Percentiles rank a stretch among this genome's conserved stretches.
phyloP scores from a whole-genome alignment of 2,329 filamentous ascomycete species.

The Cordyceps militaris region DNA sequence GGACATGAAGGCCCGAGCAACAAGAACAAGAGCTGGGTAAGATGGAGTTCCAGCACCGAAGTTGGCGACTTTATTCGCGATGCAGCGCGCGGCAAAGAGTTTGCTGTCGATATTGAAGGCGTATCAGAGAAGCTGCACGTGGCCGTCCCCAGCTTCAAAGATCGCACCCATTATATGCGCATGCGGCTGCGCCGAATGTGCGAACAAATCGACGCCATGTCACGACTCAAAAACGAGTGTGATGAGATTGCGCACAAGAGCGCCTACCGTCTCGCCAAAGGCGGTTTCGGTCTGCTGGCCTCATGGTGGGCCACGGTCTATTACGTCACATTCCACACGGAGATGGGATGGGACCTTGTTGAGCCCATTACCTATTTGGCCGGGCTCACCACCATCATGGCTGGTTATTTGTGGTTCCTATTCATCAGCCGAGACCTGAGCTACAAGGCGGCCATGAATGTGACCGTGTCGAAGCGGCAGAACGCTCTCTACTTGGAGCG shows the following conservation, averaged over 20 bases:
- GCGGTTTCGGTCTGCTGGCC: conserved; percentile 65
- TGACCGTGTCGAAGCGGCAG: conserved; percentile 76
- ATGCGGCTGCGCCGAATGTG: conserved; percentile 67
- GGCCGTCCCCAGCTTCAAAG: conserved; percentile 77
- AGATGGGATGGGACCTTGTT: conserved; percentile 83
- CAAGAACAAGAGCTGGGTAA: conserved; percentile 56
- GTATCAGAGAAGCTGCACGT: conserved; percentile 59
- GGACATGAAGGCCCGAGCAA: conserved; percentile 51
- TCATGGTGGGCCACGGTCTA: conserved; percentile 82
- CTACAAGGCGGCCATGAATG: conserved; percentile 79
- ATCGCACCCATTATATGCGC: conserved; percentile 84
- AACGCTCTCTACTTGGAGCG: conserved; percentile 65
- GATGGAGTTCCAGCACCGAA: conserved; percentile 84
- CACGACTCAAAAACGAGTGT: conserved; percentile 73
- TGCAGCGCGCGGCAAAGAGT: conserved; percentile 75
- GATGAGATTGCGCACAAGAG: conserved; percentile 69
- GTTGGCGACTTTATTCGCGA: conserved; percentile 93
- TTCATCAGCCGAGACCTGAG: conserved; percentile 86
- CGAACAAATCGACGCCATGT: conserved; percentile 58
- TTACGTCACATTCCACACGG: conserved; percentile 61
- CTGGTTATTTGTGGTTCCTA: conserved; percentile 87
- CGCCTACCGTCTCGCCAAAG: conserved; percentile 72
- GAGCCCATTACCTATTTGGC: conserved; percentile 87
- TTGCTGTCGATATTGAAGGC: conserved; percentile 76
- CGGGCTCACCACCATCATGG: conserved; percentile 78